These are phyloP conservation scores for Schizosaccharomyces pombe DNA, from an alignment of 805 yeast genomes.

Conservation along the genomic window DNA sequence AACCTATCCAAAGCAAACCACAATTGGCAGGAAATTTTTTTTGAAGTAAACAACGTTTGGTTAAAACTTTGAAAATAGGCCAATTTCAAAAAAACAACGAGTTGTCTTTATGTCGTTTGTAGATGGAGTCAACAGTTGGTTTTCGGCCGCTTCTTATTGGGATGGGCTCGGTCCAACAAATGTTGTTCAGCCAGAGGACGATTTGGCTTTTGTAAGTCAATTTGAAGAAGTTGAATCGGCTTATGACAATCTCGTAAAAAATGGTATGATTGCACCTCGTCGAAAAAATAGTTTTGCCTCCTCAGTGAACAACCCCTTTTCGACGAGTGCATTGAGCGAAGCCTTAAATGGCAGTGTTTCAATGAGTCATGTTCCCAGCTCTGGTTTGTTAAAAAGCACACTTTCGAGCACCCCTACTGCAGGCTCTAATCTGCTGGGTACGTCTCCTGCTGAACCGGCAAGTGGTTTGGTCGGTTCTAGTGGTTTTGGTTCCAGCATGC, in stretches of 20 bases:
- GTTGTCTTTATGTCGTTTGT: constrained; percentile 1
- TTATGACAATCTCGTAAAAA: not conserved
- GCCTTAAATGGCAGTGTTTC: not conserved
- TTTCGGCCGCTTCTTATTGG: not conserved
- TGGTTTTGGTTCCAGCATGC: not conserved
- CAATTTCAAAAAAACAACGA: not conserved
- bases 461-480: not conserved
- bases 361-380: not conserved
- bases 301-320: not conserved
- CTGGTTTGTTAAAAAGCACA: not conserved
- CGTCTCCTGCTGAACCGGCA: constrained; percentile 2
- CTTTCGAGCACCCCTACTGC: not conserved
- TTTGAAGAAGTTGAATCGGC: not conserved
- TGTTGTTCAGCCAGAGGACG: not conserved
- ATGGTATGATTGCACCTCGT: not conserved
- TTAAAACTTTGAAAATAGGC: not conserved
- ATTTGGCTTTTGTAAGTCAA: not conserved
- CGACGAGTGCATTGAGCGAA: not conserved
- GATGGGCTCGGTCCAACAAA: not conserved
- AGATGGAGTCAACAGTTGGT: constrained; percentile 1
- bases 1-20: not conserved
- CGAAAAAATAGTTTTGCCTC: not conserved
- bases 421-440: not conserved
- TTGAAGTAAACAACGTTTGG: not conserved
- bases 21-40: not conserved